These are phyloP conservation scores for Passalora sequoiae DNA, from an alignment of 2,329 filamentous ascomycete species.

Conservation along the genomic window DNA sequence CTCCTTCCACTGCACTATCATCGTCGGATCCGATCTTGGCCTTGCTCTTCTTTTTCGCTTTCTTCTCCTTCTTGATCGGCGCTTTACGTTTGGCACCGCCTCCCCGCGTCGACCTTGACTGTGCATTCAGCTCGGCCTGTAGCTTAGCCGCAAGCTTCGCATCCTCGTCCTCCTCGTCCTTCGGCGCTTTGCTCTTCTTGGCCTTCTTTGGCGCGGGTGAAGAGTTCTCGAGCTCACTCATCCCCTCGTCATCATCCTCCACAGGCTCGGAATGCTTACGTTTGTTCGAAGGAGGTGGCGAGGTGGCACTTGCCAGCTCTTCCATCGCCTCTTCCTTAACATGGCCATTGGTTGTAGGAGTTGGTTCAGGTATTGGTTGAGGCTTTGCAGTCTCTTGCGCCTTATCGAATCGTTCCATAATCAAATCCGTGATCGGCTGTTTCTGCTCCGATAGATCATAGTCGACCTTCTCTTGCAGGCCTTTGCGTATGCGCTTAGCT, in stretches of 20 bases:
- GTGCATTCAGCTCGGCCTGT: conserved; percentile 81
- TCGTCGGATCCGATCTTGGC: conserved; percentile 73
- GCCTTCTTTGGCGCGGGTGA: conserved; percentile 36
- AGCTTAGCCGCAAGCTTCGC: conserved; percentile 80
- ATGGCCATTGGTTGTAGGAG: conserved; percentile 34
- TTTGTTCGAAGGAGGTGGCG: conserved; percentile 34
- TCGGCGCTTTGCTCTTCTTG: conserved; percentile 54
- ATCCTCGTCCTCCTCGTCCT: conserved; percentile 66
- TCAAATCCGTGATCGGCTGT: conserved; percentile 44
- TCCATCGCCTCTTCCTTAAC: conserved; percentile 26
- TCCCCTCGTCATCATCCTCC: conserved; percentile 32
- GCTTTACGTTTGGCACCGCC: conserved; percentile 53
- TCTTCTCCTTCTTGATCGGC: conserved; percentile 58
- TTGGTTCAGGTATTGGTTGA: conserved; percentile 30
- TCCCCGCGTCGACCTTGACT: conserved; percentile 69
- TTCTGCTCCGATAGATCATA: conserved; percentile 60
- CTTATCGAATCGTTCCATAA: conserved; percentile 48
- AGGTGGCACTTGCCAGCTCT: conserved; percentile 4
- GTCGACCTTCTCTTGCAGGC: conserved; percentile 55
- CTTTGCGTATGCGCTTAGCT: conserved; percentile 60
- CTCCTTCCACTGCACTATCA: conserved; percentile 67
- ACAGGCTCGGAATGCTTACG: conserved; percentile 33
- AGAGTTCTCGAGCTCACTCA: conserved; percentile 39
- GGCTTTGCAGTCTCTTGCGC: conserved; percentile 34
- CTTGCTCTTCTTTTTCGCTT: conserved; percentile 58